Percentiles rank a stretch among this genome's conserved stretches.
These are phyloP conservation scores for Rhododendron williamsianum DNA, from an alignment of 148 eudicot species.

Conservation along the genomic window DNA sequence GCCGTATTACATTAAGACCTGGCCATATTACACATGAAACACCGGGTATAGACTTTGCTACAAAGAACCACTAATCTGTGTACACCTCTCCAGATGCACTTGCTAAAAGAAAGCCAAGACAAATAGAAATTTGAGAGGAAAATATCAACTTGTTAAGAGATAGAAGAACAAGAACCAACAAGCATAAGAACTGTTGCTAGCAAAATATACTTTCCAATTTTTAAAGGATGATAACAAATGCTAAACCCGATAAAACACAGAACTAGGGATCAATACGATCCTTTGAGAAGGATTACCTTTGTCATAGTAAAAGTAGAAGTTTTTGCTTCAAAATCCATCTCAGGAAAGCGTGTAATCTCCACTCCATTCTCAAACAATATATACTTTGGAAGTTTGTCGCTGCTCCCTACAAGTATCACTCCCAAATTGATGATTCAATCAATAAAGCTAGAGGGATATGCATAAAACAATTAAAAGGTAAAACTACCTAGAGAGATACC, in stretches of 20 bases:
- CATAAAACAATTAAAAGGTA: neutral
- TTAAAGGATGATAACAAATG: neutral
- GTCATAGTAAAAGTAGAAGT: slow-evolving; percentile 44
- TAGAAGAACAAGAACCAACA: neutral
- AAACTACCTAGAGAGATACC: slow-evolving; percentile 60
- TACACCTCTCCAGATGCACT: neutral
- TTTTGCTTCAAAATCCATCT: slow-evolving; percentile 46
- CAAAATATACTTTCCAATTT: neutral
- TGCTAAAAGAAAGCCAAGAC: neutral
- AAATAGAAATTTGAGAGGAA: neutral
- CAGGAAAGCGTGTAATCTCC: slow-evolving; percentile 72
- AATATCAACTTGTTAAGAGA: neutral
- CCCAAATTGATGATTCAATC: slow-evolving; percentile 1
- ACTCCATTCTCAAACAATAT: slow-evolving; percentile 65
- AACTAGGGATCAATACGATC: neutral
- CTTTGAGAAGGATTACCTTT: slow-evolving; percentile 45
- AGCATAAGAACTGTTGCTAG: neutral
- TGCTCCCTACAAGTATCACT: slow-evolving; percentile 40
- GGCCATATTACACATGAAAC: neutral
- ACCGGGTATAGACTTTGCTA: neutral
- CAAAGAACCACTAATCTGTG: neutral
- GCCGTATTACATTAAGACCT: neutral
- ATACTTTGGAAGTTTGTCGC: slow-evolving; percentile 64
- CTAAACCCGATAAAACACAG: neutral
- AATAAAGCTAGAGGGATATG: neutral